Conservation (phyloP, 2,329 filamentous ascomycete genomes). For the Colletotrichum sp. region DNA sequence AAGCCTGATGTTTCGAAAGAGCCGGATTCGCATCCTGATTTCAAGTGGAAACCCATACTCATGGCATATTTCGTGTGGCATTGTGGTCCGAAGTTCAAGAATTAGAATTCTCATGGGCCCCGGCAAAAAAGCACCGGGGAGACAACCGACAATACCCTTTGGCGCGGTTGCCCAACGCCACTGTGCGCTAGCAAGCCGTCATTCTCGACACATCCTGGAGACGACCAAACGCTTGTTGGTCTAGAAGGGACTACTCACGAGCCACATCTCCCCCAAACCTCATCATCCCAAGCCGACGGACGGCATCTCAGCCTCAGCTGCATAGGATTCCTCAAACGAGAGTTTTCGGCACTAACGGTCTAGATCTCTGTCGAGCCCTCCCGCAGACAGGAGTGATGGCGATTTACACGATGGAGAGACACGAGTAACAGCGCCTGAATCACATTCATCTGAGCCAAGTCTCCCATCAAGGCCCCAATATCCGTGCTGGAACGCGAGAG, state of each 20-base stretch:
- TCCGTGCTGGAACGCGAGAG: neutral
- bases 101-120: neutral
- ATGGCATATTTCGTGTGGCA: neutral
- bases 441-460: neutral
- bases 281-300: neutral
- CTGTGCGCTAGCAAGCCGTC: neutral
- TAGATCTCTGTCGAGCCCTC: neutral
- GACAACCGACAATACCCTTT: neutral
- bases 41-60: neutral
- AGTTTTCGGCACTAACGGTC: neutral
- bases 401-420: neutral
- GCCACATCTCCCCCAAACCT: neutral
- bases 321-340: neutral
- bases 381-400: neutral
- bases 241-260: slow-evolving; percentile 12
- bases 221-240: neutral
- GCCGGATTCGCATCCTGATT: neutral
- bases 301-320: neutral
- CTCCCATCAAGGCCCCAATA: neutral
- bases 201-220: neutral
- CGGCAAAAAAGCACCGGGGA: neutral
- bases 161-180: neutral
- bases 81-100: neutral
- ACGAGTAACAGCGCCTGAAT: neutral
- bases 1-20: neutral